Evolutionary conservation across 2,329 filamentous ascomycete genomes (phyloP), one percentile per base, ranked within the genome.

Genomic region (Raffaelea albimanens): DNA sequence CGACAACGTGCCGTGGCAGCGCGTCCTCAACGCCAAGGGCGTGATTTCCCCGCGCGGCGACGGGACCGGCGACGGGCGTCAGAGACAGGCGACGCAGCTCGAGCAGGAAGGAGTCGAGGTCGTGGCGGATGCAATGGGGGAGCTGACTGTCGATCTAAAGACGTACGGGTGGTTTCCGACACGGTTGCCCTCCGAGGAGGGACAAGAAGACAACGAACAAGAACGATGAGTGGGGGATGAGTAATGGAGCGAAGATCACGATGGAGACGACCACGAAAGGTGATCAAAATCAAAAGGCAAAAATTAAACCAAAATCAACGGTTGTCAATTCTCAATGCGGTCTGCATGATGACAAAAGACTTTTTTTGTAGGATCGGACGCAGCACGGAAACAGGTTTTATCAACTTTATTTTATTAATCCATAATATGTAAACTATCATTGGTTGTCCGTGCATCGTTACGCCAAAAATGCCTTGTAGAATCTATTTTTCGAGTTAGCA

Each of bases 1-100:
- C 50, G 71, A 70, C 21, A 96, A 84, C 54, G 91, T 97, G 3
- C 91, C 91, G 0, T 97, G 91, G 91, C 91, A 97, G 69, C 74
- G 93, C 49, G 87, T 97, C 50, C 85, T 97, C 61, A 95, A 91
- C 63, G 70, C 87, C 14, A 91, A 86, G 65, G 90, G 91, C 20
- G 71, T 80, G 50, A 94, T 97, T 55, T 95, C 89, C 40, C 85
- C 85, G 8, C 79, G 90, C 2, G 50, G 43, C 5, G 51, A 31
- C n/a, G 51, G 45, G 14, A 44, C 33, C 22, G 45, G 38, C 1
- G 41, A 34, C 8, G 47, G 47, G 5, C 48, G 53, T 2, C 66
- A 60, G n/a, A 69, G 67, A 40, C 76, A 80, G 53, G 76, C 73
- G 0, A 59, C 63, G 1, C 71, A 69, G 2, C 63, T 80, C 4